Base-by-base conservation (phyloP, 129 eudicot genomes). In the Flaveria ramosissima region DNA sequence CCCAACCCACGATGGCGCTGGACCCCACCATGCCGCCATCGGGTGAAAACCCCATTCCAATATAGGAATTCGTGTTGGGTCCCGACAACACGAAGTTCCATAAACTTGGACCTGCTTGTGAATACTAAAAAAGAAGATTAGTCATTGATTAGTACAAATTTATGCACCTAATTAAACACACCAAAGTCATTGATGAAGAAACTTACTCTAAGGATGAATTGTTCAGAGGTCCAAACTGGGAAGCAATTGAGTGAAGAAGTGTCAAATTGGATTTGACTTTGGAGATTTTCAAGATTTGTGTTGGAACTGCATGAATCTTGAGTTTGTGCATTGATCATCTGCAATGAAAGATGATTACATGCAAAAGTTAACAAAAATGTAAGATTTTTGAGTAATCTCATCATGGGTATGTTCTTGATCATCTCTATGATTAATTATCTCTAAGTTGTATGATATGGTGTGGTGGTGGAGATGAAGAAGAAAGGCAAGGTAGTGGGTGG, bases 31-130 rank as follows among this genome's bases (percentile, higher is more conserved):
- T 94, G n/a, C 19, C 61, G 7, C 98, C 96, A 17, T 81, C 45
- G 2, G 87, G 81, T 0, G 97, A 94, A 51, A 94, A 94, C 27
- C 97, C 98, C 46, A 94, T 87, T 17, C 76, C 98, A 1, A 87
- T 30, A 65, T 86, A 91, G 21, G 85, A 75, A 61, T 85, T 87
- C 21, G 87, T 52, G 78, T 74, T 88, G 13, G 96, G 92, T n/a
- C 91, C 91, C 12, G 97, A 93, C 10, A 93, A 83, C 45, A 93
- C 59, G 70, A 90, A 93, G 68, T 80, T 90, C 98, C 98, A 92
- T 46, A 81, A 61, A 27, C 48, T 84, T 65, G 90, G 84, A 20
- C 85, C 76, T 46, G 73, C 84, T 72, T 90, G 88, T 56, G 64
- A 73, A 82, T 88, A 92, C 98, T 92, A 87, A 13, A 55, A 55